Percentiles rank a stretch among this genome's conserved stretches.
phyloP scores from a whole-genome alignment of 768 basidiomycete species.

The Ramaria rubella region DNA sequence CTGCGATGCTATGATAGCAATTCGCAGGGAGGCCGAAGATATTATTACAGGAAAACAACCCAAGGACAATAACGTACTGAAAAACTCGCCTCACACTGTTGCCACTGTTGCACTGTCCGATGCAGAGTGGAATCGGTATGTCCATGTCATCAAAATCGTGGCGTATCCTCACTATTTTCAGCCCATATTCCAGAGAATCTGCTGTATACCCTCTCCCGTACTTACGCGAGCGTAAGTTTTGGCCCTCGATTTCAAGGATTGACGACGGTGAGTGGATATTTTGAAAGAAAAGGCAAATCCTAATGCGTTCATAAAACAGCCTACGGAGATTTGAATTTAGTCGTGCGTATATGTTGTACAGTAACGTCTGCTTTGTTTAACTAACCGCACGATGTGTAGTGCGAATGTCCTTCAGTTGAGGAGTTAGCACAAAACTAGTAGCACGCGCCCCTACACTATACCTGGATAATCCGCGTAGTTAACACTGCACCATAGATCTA shows the following conservation, averaged over 20 bases:
- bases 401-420: slow-evolving; percentile 82
- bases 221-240: slow-evolving; percentile 88
- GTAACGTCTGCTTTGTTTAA: slow-evolving; percentile 1
- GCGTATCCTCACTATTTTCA: slow-evolving; percentile 21
- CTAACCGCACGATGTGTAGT: slow-evolving; percentile 37
- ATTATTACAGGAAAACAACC: slow-evolving; percentile 83
- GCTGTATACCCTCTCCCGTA: slow-evolving; percentile 88
- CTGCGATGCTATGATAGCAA: slow-evolving; percentile 98
- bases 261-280: slow-evolving; percentile 70
- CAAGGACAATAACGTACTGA: slow-evolving; percentile 84
- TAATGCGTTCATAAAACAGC: slow-evolving; percentile 38
- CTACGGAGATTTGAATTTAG: slow-evolving; percentile 87
- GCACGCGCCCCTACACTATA: background rate
- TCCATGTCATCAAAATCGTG: background rate
- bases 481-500: slow-evolving; percentile 18
- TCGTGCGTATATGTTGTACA: slow-evolving; percentile 58
- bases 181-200: slow-evolving; percentile 82
- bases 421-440: slow-evolving; percentile 41
- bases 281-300: slow-evolving; percentile 10
- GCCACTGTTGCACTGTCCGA: slow-evolving; percentile 65
- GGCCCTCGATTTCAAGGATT: slow-evolving; percentile 88
- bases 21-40: slow-evolving; percentile 86
- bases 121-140: slow-evolving; percentile 81
- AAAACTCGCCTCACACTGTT: slow-evolving; percentile 90
- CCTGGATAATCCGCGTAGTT: background rate